Conservation (phyloP, 371 early-diverging fungal species). For the Rhizopus arrhizus region DNA sequence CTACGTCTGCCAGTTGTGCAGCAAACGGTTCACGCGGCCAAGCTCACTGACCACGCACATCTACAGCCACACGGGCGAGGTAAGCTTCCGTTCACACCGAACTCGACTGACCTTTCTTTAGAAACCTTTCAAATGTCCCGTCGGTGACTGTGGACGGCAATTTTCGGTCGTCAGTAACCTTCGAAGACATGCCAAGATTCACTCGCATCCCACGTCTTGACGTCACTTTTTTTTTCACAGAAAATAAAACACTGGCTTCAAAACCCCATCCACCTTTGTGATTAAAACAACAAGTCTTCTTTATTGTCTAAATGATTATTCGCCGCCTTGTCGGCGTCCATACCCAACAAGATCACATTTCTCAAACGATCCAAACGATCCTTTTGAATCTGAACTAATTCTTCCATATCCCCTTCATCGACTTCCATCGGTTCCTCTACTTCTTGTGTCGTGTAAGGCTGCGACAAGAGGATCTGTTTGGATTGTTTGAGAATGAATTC, state of each 20-base stretch:
- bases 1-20: constrained; percentile 53
- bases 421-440: constrained; percentile 17
- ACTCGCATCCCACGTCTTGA: background rate
- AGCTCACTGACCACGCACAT: constrained; percentile 64
- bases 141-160: constrained; percentile 32
- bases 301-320: constrained; percentile 36
- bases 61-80: constrained; percentile 66
- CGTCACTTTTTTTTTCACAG: too few relatives aligned
- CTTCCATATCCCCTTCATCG: constrained; percentile 46
- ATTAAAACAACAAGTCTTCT: constrained; percentile 53
- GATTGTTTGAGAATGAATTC: constrained; percentile 50
- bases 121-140: constrained; percentile 38
- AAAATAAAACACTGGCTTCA: background rate
- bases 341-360: constrained; percentile 46
- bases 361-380: constrained; percentile 47
- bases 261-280: too few relatives aligned
- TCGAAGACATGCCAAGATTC: constrained; percentile 39
- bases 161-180: constrained; percentile 40
- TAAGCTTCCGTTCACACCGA: constrained; percentile 7
- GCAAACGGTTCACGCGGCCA: constrained; percentile 64
- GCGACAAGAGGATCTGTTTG: constrained; percentile 42
- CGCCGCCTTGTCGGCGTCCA: constrained; percentile 41
- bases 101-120: constrained; percentile 1
- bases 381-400: constrained; percentile 44
- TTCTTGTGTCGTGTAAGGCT: constrained; percentile 28